Base-by-base conservation (phyloP, 768 basidiomycete species). In the Russula brevipes region DNA sequence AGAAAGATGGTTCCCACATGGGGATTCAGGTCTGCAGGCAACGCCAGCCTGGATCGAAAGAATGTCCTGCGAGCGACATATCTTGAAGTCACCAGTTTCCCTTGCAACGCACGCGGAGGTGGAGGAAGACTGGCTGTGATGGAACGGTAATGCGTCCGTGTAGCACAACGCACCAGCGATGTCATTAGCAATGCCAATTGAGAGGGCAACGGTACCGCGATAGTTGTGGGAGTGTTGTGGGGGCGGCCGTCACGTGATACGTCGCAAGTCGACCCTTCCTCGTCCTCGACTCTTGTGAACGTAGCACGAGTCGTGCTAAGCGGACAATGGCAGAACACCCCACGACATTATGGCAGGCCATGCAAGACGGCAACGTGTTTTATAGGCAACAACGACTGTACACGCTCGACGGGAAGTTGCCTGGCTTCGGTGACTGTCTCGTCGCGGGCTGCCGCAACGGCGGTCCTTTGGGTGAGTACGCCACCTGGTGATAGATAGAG, bases 301-400 rank as follows among this genome's bases (percentile, higher is more conserved):
- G 24, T 24, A 24, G 24, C 24, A 24, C 24, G 24, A 24, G 24
- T 24, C 24, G 24, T 10, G 46, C 0, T 5, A 16, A n/a, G 24
- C 59, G 10, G 14, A 49, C 51, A 19, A 82, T 82, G 76, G 69
- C 77, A 14, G 85, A 88, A 55, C 90, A 91, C 69, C 89, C 91
- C 2, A 91, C 90, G 3, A 74, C 85, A 36, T 82, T 84, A 74
- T 98, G 96, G 96, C 87, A 95, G 73, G 83, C 94, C 47, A 91
- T 97, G 87, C 83, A 87, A 73, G 85, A 89, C 70, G 89, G 89
- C 31, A 85, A 79, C 69, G 89, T 88, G 38, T 98, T 97, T 77
- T 98, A 98, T 71, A 79, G 88, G 71, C 81, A 88, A 59, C 85
- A 94, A 68, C 88, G 89, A 65, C 79, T 94, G 30, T 98, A 98